These are phyloP conservation scores for Nannizzia gypsea DNA, from an alignment of 2,329 filamentous ascomycete species.

Conservation along the genomic window DNA sequence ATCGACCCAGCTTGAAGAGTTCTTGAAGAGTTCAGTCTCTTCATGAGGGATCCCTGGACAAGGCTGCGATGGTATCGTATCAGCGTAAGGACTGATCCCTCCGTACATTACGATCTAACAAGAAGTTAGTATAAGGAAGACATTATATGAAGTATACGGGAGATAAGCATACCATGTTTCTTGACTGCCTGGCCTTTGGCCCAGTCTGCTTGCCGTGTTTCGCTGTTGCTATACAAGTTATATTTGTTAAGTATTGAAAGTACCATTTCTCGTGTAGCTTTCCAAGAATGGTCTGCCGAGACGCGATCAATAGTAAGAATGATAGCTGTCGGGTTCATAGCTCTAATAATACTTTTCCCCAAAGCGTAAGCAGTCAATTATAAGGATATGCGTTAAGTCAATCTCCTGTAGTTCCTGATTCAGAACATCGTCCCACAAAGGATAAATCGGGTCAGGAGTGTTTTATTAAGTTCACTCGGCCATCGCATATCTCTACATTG, in stretches of 20 bases:
- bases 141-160: neutral
- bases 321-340: neutral
- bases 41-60: neutral
- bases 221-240: neutral
- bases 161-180: neutral
- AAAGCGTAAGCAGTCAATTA: slow-evolving; percentile 5
- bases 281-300: neutral
- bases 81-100: neutral
- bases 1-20: neutral
- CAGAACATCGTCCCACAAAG: neutral
- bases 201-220: too few species aligned
- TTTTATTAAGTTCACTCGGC: neutral
- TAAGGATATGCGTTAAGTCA: neutral
- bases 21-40: neutral
- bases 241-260: neutral
- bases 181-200: too few species aligned
- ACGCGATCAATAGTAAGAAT: slow-evolving; percentile 11
- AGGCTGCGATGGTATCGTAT: neutral
- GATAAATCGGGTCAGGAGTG: slow-evolving; percentile 6
- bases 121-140: neutral
- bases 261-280: neutral
- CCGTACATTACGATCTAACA: neutral
- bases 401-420: neutral
- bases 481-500: slow-evolving; percentile 6
- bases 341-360: neutral